phyloP scores from a whole-genome alignment of 2,329 filamentous ascomycete species.

The Aureobasidium sp. region DNA sequence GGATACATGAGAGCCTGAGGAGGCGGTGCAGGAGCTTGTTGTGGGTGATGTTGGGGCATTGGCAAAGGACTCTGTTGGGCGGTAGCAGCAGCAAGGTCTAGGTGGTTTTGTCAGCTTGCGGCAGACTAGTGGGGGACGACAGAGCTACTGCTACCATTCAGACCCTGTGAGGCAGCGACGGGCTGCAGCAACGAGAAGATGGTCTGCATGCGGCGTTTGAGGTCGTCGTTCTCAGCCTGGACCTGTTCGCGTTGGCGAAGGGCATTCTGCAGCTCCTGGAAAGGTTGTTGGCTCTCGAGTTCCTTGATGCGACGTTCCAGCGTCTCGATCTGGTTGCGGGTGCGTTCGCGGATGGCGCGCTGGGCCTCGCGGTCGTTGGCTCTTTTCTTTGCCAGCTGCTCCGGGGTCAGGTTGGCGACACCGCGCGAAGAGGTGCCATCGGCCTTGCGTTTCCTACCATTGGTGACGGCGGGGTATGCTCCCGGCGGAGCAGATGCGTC shows the following conservation, averaged over 20 bases:
- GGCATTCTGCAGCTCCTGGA: constrained; percentile 71
- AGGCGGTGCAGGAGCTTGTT: constrained; percentile 15
- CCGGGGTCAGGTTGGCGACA: constrained; percentile 78
- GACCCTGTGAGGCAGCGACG: constrained; percentile 37
- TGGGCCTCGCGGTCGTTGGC: constrained; percentile 88
- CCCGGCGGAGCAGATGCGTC: background rate
- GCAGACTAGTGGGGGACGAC: background rate
- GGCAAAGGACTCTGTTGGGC: constrained; percentile 36
- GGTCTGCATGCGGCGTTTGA: constrained; percentile 58
- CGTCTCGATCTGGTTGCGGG: constrained; percentile 67
- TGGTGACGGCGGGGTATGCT: constrained; percentile 14
- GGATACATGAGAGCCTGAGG: constrained; percentile 11
- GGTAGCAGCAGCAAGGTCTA: constrained; percentile 40
- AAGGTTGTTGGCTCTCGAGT: constrained; percentile 70
- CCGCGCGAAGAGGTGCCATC: constrained; percentile 49
- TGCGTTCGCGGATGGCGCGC: constrained; percentile 73
- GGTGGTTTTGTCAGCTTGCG: constrained; percentile 11
- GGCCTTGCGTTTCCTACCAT: constrained; percentile 26
- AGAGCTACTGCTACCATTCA: constrained; percentile 35
- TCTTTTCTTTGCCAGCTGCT: constrained; percentile 81
- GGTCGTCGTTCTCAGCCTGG: constrained; percentile 70
- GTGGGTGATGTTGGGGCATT: constrained; percentile 1
- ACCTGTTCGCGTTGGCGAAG: constrained; percentile 60
- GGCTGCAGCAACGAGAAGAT: constrained; percentile 58
- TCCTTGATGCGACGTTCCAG: constrained; percentile 66